Evolutionary conservation across 2,329 filamentous ascomycete species (phyloP).

Genomic region (Phialophora verrucosa): DNA sequence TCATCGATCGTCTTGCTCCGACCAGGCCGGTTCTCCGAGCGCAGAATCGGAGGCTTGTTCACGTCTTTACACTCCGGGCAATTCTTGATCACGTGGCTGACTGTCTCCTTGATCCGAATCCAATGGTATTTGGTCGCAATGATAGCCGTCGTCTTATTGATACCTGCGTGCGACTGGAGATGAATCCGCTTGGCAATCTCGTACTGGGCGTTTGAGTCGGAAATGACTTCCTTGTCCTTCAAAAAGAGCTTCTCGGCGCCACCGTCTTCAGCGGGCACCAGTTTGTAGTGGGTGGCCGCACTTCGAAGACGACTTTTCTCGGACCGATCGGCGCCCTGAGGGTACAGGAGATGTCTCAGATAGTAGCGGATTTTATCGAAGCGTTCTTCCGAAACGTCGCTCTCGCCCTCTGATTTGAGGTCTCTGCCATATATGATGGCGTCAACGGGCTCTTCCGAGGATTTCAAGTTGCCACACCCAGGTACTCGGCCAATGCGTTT

Average conservation of each 20-base stretch:
- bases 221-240: slow-evolving; percentile 96
- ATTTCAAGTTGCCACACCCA: slow-evolving; percentile 71
- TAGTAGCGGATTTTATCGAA: slow-evolving; percentile 99
- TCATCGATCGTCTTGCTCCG: slow-evolving; percentile 39
- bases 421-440: slow-evolving; percentile 78
- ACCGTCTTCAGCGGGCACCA: slow-evolving; percentile 60
- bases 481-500: slow-evolving; percentile 87
- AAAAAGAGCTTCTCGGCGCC: slow-evolving; percentile 81
- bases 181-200: slow-evolving; percentile 84
- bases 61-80: slow-evolving; percentile 87
- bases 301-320: slow-evolving; percentile 94
- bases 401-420: slow-evolving; percentile 69
- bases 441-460: slow-evolving; percentile 71
- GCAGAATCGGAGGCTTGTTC: slow-evolving; percentile 60
- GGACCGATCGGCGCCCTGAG: slow-evolving; percentile 86
- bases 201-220: slow-evolving; percentile 86
- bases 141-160: slow-evolving; percentile 95
- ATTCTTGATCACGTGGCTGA: slow-evolving; percentile 90
- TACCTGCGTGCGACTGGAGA: slow-evolving; percentile 78
- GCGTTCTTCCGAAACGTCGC: slow-evolving; percentile 89
- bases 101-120: slow-evolving; percentile 97
- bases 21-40: slow-evolving; percentile 40
- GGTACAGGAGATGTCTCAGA: slow-evolving; percentile 91
- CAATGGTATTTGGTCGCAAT: slow-evolving; percentile 96
- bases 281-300: slow-evolving; percentile 93